Percentiles rank a stretch among this genome's conserved stretches.
phyloP scores from a whole-genome alignment of 768 basidiomycete species.

The Termitomyces sp. region DNA sequence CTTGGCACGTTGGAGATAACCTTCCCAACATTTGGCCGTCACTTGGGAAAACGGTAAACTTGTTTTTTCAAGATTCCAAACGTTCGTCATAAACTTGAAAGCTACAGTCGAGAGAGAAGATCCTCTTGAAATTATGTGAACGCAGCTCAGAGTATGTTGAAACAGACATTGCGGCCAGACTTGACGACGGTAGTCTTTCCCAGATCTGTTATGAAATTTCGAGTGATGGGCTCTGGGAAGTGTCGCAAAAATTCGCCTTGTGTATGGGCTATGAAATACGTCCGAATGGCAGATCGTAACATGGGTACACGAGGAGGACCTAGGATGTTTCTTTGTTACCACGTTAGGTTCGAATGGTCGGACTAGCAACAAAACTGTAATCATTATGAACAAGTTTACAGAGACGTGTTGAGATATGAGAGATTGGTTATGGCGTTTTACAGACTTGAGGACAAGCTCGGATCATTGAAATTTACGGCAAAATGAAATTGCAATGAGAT shows the following conservation, averaged over 20 bases:
- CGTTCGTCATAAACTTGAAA: conserved; percentile 1
- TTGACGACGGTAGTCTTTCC: conserved; percentile 35
- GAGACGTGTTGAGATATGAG: too few relatives aligned
- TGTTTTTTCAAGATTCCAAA: background rate
- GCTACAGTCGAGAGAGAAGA: conserved; percentile 24
- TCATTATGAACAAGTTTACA: too few relatives aligned
- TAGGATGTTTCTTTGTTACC: background rate
- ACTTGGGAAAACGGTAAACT: conserved; percentile 29
- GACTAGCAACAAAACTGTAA: background rate
- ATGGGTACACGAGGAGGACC: background rate
- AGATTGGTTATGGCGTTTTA: too few relatives aligned
- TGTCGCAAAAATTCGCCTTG: conserved; percentile 7
- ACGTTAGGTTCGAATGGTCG: background rate
- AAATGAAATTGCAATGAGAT: background rate
- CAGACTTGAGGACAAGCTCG: background rate
- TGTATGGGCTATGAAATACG: conserved; percentile 12
- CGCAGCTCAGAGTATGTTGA: conserved; percentile 26
- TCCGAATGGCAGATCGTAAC: background rate
- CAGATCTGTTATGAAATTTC: conserved; percentile 28
- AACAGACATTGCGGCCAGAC: conserved; percentile 26
- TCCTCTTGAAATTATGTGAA: conserved; percentile 27
- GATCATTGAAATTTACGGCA: background rate
- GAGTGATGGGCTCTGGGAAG: conserved; percentile 10
- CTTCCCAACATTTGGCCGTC: conserved; percentile 30
- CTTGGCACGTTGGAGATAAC: conserved; percentile 30